Conservation (phyloP, 768 basidiomycete genomes). For the Pisolithus microcarpus region DNA sequence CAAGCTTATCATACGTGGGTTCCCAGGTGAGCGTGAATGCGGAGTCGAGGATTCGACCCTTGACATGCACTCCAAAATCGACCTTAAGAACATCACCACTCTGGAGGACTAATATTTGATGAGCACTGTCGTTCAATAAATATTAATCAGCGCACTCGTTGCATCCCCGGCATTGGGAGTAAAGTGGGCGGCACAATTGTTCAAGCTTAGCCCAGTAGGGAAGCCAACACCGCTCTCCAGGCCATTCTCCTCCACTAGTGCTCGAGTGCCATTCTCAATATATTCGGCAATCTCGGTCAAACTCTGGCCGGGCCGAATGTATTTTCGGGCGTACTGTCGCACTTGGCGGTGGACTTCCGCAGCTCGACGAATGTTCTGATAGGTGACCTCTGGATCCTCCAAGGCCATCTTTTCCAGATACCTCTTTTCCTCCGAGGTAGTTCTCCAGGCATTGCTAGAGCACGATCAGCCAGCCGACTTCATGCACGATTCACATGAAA, state of each 20-base stretch:
- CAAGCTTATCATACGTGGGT: conserved; percentile 79
- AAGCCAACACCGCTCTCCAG: conserved; percentile 86
- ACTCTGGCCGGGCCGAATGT: conserved; percentile 86
- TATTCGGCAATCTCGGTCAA: conserved; percentile 91
- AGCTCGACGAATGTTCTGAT: conserved; percentile 83
- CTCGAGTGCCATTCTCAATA: conserved; percentile 88
- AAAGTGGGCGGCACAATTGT: conserved; percentile 95
- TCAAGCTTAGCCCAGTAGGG: conserved; percentile 90
- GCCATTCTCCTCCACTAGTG: conserved; percentile 87
- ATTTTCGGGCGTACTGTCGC: conserved; percentile 69
- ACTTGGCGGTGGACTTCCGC: conserved; percentile 97
- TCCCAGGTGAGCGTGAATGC: conserved; percentile 92
- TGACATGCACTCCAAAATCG: conserved; percentile 95
- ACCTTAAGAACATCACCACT: conserved; percentile 90
- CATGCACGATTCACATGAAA: conserved; percentile 9
- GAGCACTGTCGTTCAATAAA: conserved; percentile 2
- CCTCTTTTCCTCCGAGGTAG: conserved; percentile 85
- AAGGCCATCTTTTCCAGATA: conserved; percentile 70
- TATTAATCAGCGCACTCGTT: conserved; percentile 42
- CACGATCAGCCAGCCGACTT: not conserved
- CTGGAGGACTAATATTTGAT: conserved; percentile 56
- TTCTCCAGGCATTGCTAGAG: conserved; percentile 79
- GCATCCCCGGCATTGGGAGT: conserved; percentile 92
- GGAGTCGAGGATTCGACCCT: conserved; percentile 91
- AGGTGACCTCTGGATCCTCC: conserved; percentile 79